Percentiles rank a stretch among this genome's conserved stretches.
Evolutionary conservation across 2,329 filamentous ascomycete species (phyloP).

Genomic region (Pseudopyrenochaeta lycopersici): DNA sequence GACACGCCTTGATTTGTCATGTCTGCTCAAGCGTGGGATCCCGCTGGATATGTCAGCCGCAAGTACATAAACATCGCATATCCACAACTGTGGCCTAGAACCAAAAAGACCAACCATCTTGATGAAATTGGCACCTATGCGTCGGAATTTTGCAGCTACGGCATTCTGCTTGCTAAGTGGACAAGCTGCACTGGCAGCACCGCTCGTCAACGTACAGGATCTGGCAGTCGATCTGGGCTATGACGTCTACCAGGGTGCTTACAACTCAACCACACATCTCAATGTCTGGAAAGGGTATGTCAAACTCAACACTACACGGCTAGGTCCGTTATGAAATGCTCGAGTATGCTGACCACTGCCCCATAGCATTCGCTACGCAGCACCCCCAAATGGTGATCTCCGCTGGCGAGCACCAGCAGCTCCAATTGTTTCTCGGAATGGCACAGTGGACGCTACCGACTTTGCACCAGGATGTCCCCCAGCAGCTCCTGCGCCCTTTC

Average conservation of each 20-base stretch:
- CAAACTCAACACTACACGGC: background rate
- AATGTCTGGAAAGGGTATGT: conserved; percentile 37
- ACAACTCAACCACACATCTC: conserved; percentile 22
- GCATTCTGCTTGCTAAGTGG: too few relatives aligned
- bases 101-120: too few relatives aligned
- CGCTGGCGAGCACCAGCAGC: conserved; percentile 27
- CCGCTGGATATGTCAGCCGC: too few relatives aligned
- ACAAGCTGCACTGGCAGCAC: too few relatives aligned
- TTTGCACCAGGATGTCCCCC: conserved; percentile 25
- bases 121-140: too few relatives aligned
- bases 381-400: conserved; percentile 19
- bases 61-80: too few relatives aligned
- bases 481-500: conserved; percentile 6
- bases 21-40: too few relatives aligned
- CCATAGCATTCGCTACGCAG: conserved; percentile 32
- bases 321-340: background rate
- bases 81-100: too few relatives aligned
- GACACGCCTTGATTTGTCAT: too few relatives aligned
- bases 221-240: conserved; percentile 27
- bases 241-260: conserved; percentile 25
- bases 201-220: too few relatives aligned
- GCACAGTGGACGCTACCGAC: conserved; percentile 9
- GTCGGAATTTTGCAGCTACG: too few relatives aligned
- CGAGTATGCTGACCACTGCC: conserved; percentile 2
- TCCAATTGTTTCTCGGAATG: conserved; percentile 17